Evolutionary conservation across 2,329 filamentous ascomycete genomes (phyloP), one percentile per base, ranked within the genome.

Genomic region (Graphilbum fragrans): DNA sequence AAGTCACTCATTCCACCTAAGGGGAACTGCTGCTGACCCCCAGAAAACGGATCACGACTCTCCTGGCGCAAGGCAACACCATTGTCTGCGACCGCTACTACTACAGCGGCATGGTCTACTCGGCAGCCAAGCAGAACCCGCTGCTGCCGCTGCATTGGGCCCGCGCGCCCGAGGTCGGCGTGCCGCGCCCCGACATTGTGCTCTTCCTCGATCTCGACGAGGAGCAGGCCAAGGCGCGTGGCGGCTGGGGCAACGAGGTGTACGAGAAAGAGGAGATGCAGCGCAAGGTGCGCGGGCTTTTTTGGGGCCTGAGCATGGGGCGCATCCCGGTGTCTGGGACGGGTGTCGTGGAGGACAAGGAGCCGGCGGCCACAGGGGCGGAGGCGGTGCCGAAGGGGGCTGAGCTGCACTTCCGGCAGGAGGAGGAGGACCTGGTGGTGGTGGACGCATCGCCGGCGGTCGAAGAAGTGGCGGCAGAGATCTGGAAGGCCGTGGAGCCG

Each of bases 71-170:
- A 2, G 88, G 90, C 9, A 79, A 70, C 18, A 92, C 77, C 0
- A 71, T 98, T 25, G 68, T 98, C 32, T 80, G 90, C 50, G 92
- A 98, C 60, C 80, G 92, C 37, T 98, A 96, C 65, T 94, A 93
- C 58, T 90, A 94, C 66, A 92, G 84, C 18, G 92, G 92, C 41
- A 84, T 88, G 43, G 86, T 95, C 38, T 98, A 96, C 65, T 86
- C 81, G 20, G 86, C 86, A 0, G 90, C 92, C 4, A 96, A 96
- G 57, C 69, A 76, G 35, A 86, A 85, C 50, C 74, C 80, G 0
- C 59, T 66, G 2, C 70, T 95, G 12, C 65, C 72, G 0, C 66
- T 95, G 0, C 62, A 72, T 0, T 98, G 92, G 88, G 87, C 86
- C 8, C 79, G 85, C 50, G 72, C 78, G 16, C 86, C 88, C 1